Evolutionary conservation across 768 basidiomycete genomes (phyloP).

Genomic region (Psilocybe azurescens): DNA sequence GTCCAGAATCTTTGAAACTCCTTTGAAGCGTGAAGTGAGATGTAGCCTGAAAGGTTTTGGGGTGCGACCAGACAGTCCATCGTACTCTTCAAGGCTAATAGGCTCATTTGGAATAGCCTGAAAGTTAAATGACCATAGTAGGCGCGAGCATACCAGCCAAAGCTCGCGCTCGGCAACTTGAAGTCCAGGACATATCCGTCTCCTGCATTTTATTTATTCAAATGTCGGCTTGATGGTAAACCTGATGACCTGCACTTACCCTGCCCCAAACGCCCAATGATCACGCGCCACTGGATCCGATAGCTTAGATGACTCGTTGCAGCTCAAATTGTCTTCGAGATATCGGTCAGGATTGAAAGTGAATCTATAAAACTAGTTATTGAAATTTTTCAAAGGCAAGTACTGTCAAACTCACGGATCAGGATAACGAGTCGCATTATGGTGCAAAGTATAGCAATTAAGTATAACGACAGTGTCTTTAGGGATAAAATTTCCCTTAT

Average conservation of each 20-base stretch:
- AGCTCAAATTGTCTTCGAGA: slow-evolving; percentile 37
- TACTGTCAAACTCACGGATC: slow-evolving; percentile 26
- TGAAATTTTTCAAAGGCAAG: background rate
- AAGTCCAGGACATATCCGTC: slow-evolving; percentile 49
- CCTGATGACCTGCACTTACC: slow-evolving; percentile 30
- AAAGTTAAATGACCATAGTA: slow-evolving; percentile 53
- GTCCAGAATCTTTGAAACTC: background rate
- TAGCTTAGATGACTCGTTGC: slow-evolving; percentile 46
- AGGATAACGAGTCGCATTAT: slow-evolving; percentile 38
- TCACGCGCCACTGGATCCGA: slow-evolving; percentile 45
- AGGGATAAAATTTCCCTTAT: slow-evolving; percentile 42
- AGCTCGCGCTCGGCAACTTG: slow-evolving; percentile 49
- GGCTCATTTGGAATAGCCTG: slow-evolving; percentile 44
- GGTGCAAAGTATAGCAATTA: slow-evolving; percentile 42
- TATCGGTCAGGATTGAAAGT: slow-evolving; percentile 46
- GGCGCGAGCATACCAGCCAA: slow-evolving; percentile 48
- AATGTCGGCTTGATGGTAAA: background rate
- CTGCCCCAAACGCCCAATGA: slow-evolving; percentile 54
- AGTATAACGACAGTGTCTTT: slow-evolving; percentile 43
- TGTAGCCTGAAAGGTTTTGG: slow-evolving; percentile 24
- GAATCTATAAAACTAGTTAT: background rate
- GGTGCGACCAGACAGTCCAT: slow-evolving; percentile 50
- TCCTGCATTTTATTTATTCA: slow-evolving; percentile 19
- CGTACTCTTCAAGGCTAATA: slow-evolving; percentile 51
- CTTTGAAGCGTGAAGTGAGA: background rate